Evolutionary conservation across 1,139 yeast species (phyloP), one percentile per base, ranked within the genome.

Genomic region (Eremothecium sinecaudum): DNA sequence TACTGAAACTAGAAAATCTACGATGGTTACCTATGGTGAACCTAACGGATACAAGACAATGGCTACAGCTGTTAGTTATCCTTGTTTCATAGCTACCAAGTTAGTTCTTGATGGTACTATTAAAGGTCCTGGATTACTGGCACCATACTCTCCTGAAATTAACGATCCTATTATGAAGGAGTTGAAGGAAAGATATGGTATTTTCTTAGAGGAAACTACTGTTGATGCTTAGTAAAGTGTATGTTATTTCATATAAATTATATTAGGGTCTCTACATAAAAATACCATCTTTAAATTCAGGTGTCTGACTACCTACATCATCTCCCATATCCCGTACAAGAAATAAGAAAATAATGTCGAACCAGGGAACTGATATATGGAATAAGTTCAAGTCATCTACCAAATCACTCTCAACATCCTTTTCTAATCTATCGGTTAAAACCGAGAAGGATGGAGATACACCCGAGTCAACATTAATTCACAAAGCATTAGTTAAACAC

Each of bases 51-150:
- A 87, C 75, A 81, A 95, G 29, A 87, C 97, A 33, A 90, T 90
- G 98, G 98, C 98, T 49, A 87, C 90, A 61, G 73, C 84, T 49
- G 98, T 90, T 40, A 98, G 98, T 68, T 92, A 86, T 47, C 98
- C 98, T 48, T 90, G 95, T 65, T 96, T 96, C 40, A 94, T 90
- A 60, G 98, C 97, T 26, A 71, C 80, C 44, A 77, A 77, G 66
- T 81, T 82, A 63, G 82, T 90, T 47, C 72, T 90, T 53, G 73
- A 80, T 48, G 95, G 95, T 44, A 75, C 79, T 44, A 79, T 84
- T 57, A 68, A 70, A 53, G 70, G 69, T 43, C 79, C 84, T 34
- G 98, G 98, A 50, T 71, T 90, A 57, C 71, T 79, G 51, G 97
- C 97, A 37, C 98, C 98, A 56, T 82, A 83, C 73, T 68, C 84